Base-by-base conservation (phyloP, 306 rosid species). In the Arachis stenosperma region DNA sequence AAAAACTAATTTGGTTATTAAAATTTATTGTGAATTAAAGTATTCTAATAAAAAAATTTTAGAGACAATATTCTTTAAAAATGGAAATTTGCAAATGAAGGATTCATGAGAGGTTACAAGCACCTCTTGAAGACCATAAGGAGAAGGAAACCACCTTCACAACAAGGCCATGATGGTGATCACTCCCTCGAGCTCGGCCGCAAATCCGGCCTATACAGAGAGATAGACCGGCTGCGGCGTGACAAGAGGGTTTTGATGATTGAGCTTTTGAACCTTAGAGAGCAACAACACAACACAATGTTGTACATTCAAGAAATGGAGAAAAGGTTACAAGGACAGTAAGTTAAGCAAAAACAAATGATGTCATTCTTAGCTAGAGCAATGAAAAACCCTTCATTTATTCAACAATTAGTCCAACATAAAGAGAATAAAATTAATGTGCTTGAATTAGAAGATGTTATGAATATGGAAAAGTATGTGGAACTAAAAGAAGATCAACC, bases 11-110 rank as follows among this genome's bases (percentile, higher is more conserved):
- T 33, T 33, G 4, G 37, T 33, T 0, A 33, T 33, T 33, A 33
- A 33, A 33, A 33, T 33, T 33, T 33, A 33, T 33, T 33, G 4
- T 2, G 4, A 4, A 33, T 33, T 33, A 33, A 33, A 33, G 37
- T 33, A 2, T 33, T 33, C 37, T 2, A 33, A 2, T 33, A 33
- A 33, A 33, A 33, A 33, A 33, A 13, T 29, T 67, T 33, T 17
- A 22, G 27, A 22, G 42, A 8, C 42, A 5, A 36, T 33, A 33
- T n/a, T 7, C 17, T 33, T 33, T 33, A 89, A 69, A 86, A 71
- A 67, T 93, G 98, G 98, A 94, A 90, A 72, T 91, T 93, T 75
- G 92, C 97, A 6, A 89, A 84, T 65, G 98, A 86, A 74, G 92
- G 92, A 42, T 93, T 93, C 75, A 40, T 85, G 2, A 82, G 92